Evolutionary conservation across 2,329 filamentous ascomycete species (phyloP), one percentile per base, ranked within the genome.

Genomic region (Ascosphaera apis): DNA sequence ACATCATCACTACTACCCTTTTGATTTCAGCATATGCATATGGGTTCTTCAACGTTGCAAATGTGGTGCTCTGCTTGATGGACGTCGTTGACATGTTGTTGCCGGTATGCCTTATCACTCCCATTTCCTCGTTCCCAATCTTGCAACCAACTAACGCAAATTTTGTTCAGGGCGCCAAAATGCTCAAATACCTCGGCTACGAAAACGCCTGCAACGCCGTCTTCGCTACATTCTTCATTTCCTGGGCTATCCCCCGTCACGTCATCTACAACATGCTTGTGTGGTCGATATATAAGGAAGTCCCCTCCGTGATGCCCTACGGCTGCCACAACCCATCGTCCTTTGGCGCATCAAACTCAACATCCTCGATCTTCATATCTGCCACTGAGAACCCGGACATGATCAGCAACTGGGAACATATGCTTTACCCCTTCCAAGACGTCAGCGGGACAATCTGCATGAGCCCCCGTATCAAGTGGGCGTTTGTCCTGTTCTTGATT

Each of bases 11-110:
- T 15, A 80, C 75, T 48, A 62, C 65, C 3, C 70, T 98, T 32
- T 73, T 98, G 43, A 72, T 73, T 39, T 67, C 73, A 21, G 86
- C 78, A 43, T 95, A 95, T 53, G 69, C 73, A 44, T 92, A 91
- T 53, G 75, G 86, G 50, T 74, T 82, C 50, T 91, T 77, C 38
- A 76, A 79, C 33, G 80, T 92, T 18, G 86, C 82, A 37, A 88
- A 84, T 49, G 67, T 91, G 34, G 82, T 95, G 41, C 62, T 98
- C 35, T 76, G 82, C 37, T 66, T 91, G 44, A 93, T 95, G 83
- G 88, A 98, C 49, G 66, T 91, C 36, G 81, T 91, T 33, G 88
- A 95, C 50, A 66, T 92, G 35, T 66, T 92, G 41, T 66, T 98
- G 30, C 78, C 86, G 32, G 81, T 92, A 62, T 53, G 76, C 53